Evolutionary conservation across 257 asterid species (phyloP), one percentile per base, ranked within the genome.

Genomic region (Solanum clarkiae): DNA sequence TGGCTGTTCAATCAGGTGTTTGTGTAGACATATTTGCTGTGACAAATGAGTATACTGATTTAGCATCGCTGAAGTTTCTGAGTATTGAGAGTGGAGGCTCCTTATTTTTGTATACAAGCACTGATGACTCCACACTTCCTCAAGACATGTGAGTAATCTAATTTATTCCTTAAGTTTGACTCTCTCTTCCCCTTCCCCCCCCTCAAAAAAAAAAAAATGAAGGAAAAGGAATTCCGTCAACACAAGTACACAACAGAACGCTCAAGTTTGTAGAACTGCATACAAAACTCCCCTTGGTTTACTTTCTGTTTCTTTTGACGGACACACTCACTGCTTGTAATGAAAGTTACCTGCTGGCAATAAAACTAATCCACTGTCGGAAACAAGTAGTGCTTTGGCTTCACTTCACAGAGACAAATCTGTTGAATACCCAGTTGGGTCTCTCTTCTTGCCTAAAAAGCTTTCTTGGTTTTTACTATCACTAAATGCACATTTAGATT

Each of bases 1-100:
- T 94, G 65, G 98, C 99, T 91, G 98, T 95, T 91, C 98, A 97
- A 97, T 94, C 97, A 82, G 99, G 99, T 86, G 95, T 95, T 87
- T 97, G 98, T 84, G 98, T 97, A 88, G 98, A 94, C 90, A 87
- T 97, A 90, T 92, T 97, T 93, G 99, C 99, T 86, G 98, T 97
- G 63, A 97, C 99, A 85, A 94, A 97, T 83, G 99, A 95, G 91
- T 97, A 97, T 90, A 97, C 99, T 14, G 99, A 97, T 92, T 92
- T 97, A 85, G 99, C 99, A 85, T 97, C 99, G 56, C 86, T 97
- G 91, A 97, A 97, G 90, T 97, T 95, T 92, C 92, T 97, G 84
- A 97, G 99, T 90, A 97, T 95, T 83, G 99, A 95, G 87, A 97
- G 99, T 87, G 99, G 99, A 79, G 99, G 99, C 86, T 97, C 99